These are phyloP conservation scores for Amorphotheca resinae DNA, from an alignment of 495 filamentous ascomycete species.

Conservation along the genomic window DNA sequence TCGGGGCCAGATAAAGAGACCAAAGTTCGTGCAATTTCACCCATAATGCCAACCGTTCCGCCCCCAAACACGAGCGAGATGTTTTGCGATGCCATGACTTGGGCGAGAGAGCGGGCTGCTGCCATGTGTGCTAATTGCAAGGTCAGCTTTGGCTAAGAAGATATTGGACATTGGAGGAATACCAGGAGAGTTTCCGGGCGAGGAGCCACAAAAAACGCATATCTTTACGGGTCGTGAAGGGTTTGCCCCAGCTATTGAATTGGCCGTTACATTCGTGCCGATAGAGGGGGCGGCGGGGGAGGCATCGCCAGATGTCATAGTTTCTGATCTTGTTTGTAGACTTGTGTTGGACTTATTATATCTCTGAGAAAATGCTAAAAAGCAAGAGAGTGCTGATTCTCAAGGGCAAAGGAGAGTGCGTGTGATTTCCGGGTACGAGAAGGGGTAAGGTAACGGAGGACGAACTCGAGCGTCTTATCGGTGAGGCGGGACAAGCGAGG, in stretches of 20 bases:
- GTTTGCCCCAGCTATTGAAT: no score
- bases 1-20: slow-evolving; percentile 70
- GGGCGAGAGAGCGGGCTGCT: slow-evolving; percentile 67
- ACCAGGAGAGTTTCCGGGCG: slow-evolving; percentile 49
- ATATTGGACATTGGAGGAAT: slow-evolving; percentile 12
- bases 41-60: slow-evolving; percentile 91
- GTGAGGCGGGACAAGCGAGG: no score
- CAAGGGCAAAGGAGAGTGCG: no score
- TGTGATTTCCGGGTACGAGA: no score
- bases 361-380: no score
- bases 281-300: no score
- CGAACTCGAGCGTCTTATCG: no score
- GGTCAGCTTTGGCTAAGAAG: not conserved
- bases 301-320: slow-evolving; percentile 33
- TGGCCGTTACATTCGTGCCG: no score
- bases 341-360: no score
- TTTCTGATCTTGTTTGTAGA: no score
- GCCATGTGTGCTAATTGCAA: slow-evolving; percentile 36
- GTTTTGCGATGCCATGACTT: slow-evolving; percentile 56
- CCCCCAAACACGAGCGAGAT: slow-evolving; percentile 87
- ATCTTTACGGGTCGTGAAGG: slow-evolving; percentile 44
- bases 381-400: no score
- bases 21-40: slow-evolving; percentile 78
- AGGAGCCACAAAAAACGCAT: slow-evolving; percentile 75
- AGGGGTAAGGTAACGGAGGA: no score